Base-by-base conservation (phyloP, 108 stramenopile species). In the Discostella stelligeroides region DNA sequence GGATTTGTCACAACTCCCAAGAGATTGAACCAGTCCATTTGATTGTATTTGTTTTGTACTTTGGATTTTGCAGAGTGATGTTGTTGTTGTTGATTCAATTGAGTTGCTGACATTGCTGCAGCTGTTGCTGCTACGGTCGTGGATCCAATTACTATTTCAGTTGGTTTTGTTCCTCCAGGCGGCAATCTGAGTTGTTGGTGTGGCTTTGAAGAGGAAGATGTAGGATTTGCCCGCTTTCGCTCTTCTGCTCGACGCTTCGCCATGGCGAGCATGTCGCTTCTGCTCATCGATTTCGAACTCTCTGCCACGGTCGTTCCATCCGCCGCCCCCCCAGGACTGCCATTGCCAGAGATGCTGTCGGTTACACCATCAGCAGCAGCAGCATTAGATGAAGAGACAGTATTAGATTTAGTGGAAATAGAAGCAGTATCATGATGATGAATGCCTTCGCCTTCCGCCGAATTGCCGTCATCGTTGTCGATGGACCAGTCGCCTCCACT, bases 21-120 rank as follows among this genome's bases (percentile, higher is more conserved):
- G 25, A 94, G 76, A 73, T 94, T 94, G 72, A 94, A 94, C 41
- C 87, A 86, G 64, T 94, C 88, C 70, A 94, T 65, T 43, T 81
- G 75, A 61, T 78, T 79, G 41, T 81, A 79, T 47, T 73, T 71
- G 34, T 64, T 41, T 18, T 39, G 21, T 28, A 43, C 17, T 40
- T 37, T 51, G 46, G 65, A 17, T 54, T 34, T 40, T 62, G 48
- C 17, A 8, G 27, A 46, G 2, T 30, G 23, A 13, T 72, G 59
- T 17, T 50, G 47, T 48, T 30, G 70, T 46, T 69, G 70, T 58
- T 53, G 60, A 8, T 68, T 39, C 37, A 27, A 54, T 27, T 24
- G 1, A 14, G 23, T 29, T 28, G 50, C 23, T 18, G 45, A 46
- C 4, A 17, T 17, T 14, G 45, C 14, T 2, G 48, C 18, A 21